Evolutionary conservation across 2,329 filamentous ascomycete genomes (phyloP).

Genomic region (Byssoonygena ceratinophila): DNA sequence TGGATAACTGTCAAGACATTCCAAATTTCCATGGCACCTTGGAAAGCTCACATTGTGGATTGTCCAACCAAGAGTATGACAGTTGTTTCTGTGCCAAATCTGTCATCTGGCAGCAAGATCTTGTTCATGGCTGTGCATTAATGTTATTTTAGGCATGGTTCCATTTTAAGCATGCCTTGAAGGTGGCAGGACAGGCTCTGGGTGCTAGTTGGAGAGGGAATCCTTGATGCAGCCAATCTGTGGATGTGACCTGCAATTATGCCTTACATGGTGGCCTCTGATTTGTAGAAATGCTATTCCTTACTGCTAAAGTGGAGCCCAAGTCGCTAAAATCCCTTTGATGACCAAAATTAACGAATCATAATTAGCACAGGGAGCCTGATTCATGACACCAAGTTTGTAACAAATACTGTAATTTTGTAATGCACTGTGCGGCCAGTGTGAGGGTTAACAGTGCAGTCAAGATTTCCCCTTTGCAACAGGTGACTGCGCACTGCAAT

Average conservation of each 20-base stretch:
- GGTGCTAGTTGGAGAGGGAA: background rate
- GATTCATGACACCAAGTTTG: background rate
- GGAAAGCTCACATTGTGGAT: too few species aligned
- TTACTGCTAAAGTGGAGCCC: background rate
- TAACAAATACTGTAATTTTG: slow-evolving; percentile 3
- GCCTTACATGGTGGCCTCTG: background rate
- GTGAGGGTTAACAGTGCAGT: too few species aligned
- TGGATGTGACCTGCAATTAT: slow-evolving; percentile 1
- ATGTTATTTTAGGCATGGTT: too few species aligned
- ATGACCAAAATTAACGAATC: background rate
- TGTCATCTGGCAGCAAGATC: too few species aligned
- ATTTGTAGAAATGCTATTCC: background rate
- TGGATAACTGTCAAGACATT: too few species aligned
- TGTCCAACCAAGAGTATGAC: too few species aligned
- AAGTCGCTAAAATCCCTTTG: background rate
- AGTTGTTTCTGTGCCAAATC: too few species aligned
- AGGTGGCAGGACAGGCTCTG: too few species aligned
- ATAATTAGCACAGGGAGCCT: background rate
- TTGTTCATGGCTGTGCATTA: too few species aligned
- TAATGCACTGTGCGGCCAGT: background rate
- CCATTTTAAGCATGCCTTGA: too few species aligned
- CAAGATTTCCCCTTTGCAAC: slow-evolving; percentile 13
- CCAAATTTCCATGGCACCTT: too few species aligned
- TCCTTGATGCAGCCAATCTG: background rate
- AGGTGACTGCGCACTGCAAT: slow-evolving; percentile 11